phyloP scores from a whole-genome alignment of 1,284 basidiomycete species.

The Puccinia coronata region DNA sequence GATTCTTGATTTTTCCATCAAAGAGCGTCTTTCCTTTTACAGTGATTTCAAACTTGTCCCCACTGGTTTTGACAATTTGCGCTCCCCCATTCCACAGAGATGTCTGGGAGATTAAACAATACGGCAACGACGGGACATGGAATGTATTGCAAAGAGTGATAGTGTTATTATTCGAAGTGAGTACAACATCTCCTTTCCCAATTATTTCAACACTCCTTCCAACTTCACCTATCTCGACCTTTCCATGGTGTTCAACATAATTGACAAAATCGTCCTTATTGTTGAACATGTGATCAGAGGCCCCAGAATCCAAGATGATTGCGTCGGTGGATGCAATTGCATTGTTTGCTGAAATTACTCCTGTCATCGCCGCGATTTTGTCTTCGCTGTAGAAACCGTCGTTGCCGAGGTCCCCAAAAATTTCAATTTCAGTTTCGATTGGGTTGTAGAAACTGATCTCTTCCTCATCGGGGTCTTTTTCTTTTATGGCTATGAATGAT shows the following conservation, averaged over 20 bases:
- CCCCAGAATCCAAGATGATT: slow-evolving; percentile 8
- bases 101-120: slow-evolving; percentile 27
- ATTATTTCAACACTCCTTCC: slow-evolving; percentile 16
- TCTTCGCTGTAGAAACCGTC: too few relatives aligned
- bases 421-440: too few relatives aligned
- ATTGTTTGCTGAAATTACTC: too few relatives aligned
- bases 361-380: too few relatives aligned
- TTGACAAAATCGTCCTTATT: slow-evolving; percentile 11
- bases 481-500: too few relatives aligned
- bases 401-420: too few relatives aligned
- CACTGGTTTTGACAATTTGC: background rate
- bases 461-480: too few relatives aligned
- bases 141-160: slow-evolving; percentile 13
- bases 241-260: slow-evolving; percentile 6
- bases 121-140: slow-evolving; percentile 29
- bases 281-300: slow-evolving; percentile 23
- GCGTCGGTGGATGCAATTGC: background rate
- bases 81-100: slow-evolving; percentile 16
- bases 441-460: too few relatives aligned
- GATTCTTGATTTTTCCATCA: slow-evolving; percentile 17
- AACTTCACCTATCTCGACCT: slow-evolving; percentile 31
- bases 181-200: slow-evolving; percentile 25
- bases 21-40: background rate
- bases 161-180: slow-evolving; percentile 1
- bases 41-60: slow-evolving; percentile 10